Conservation (phyloP, 768 basidiomycete species). For the Pleurotus salmoneostramineus region DNA sequence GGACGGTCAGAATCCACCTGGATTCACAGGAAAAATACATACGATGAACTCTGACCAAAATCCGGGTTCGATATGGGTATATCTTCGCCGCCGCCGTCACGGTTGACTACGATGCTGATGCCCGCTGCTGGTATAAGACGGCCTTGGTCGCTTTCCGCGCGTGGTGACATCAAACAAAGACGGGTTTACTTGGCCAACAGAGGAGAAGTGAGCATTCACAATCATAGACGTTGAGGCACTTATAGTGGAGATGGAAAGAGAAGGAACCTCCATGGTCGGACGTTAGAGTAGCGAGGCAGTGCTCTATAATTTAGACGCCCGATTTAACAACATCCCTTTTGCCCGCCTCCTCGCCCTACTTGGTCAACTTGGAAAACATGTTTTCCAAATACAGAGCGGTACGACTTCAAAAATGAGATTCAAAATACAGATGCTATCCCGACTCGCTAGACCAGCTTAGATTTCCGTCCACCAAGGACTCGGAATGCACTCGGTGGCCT, state of each 20-base stretch:
- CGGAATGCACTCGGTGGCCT: background rate
- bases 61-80: background rate
- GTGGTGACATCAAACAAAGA: background rate
- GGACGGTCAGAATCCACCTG: background rate
- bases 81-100: background rate
- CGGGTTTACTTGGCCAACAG: background rate
- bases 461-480: background rate
- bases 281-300: background rate
- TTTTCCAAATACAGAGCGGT: no score
- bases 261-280: background rate
- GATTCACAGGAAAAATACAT: background rate
- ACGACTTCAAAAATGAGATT: no score
- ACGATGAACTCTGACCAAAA: background rate
- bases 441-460: background rate
- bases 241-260: background rate
- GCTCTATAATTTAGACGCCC: background rate
- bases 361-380: no score
- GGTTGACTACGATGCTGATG: constrained; percentile 9
- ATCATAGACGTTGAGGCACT: background rate
- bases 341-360: no score
- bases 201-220: background rate
- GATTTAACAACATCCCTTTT: background rate
- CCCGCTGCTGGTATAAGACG: background rate
- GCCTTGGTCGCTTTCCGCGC: background rate
- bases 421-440: no score